These are phyloP conservation scores for Phytophthora uliginosa DNA, from an alignment of 352 stramenopile species.

Conservation along the genomic window DNA sequence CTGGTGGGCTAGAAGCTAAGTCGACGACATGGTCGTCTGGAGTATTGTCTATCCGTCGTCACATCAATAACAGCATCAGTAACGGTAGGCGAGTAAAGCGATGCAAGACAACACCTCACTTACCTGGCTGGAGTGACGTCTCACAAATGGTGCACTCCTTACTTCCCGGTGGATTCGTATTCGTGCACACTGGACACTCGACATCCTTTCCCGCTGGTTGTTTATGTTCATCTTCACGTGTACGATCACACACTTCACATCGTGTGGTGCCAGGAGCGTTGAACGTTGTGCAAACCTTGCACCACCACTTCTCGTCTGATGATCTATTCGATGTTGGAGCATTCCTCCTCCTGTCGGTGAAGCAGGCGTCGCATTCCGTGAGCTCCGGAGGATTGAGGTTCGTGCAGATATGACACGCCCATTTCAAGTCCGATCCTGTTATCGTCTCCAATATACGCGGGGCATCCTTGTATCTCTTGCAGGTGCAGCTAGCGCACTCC, in stretches of 20 bases:
- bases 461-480: slow-evolving; percentile 17
- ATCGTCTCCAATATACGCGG: background rate
- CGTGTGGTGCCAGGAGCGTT: slow-evolving; percentile 23
- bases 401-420: slow-evolving; percentile 41
- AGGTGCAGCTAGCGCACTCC: slow-evolving; percentile 32
- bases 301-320: slow-evolving; percentile 24
- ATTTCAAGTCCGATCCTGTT: slow-evolving; percentile 18
- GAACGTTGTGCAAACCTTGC: slow-evolving; percentile 31
- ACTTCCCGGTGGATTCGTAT: slow-evolving; percentile 49
- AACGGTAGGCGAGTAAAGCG: background rate
- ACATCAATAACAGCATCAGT: background rate
- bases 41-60: slow-evolving; percentile 13
- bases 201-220: slow-evolving; percentile 16
- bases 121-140: slow-evolving; percentile 35
- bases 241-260: slow-evolving; percentile 38
- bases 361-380: slow-evolving; percentile 33
- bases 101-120: background rate
- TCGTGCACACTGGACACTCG: slow-evolving; percentile 70
- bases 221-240: slow-evolving; percentile 8
- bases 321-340: background rate
- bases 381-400: slow-evolving; percentile 32
- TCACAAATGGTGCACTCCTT: slow-evolving; percentile 68
- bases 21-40: slow-evolving; percentile 41
- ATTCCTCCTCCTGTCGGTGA: slow-evolving; percentile 10
- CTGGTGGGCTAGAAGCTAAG: slow-evolving; percentile 40